Evolutionary conservation across 169 alveolate species (phyloP).

Genomic region (Toxoplasma gondii): DNA sequence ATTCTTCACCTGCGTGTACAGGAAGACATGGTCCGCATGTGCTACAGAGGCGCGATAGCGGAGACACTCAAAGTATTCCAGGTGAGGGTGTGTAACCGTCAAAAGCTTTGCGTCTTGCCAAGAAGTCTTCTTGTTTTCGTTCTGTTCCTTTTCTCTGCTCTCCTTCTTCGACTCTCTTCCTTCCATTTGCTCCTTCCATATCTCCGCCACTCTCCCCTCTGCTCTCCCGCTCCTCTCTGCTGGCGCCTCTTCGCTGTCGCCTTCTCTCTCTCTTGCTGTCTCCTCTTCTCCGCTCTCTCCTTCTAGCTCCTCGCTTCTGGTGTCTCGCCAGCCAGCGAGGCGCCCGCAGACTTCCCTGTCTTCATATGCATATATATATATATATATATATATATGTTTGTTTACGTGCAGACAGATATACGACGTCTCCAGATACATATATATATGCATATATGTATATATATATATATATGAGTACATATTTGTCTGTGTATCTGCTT

Average conservation of each 20-base stretch:
- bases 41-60: conserved; percentile 20
- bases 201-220: background rate
- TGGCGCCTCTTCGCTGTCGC: background rate
- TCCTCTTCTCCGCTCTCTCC: background rate
- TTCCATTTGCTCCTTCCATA: background rate
- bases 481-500: too few species aligned
- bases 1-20: background rate
- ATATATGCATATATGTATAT: too few species aligned
- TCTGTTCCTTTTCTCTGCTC: background rate
- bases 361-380: too few species aligned
- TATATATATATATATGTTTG: too few species aligned
- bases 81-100: too few species aligned
- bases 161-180: background rate
- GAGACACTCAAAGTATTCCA: background rate
- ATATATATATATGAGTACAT: too few species aligned
- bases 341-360: too few species aligned
- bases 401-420: too few species aligned
- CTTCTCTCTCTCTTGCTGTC: background rate
- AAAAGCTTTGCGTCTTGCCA: background rate
- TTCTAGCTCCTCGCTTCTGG: too few species aligned
- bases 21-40: conserved; percentile 27
- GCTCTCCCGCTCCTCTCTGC: background rate
- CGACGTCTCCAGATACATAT: too few species aligned
- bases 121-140: background rate
- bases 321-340: too few species aligned